Evolutionary conservation across 805 yeast species (phyloP), one percentile per base, ranked within the genome.

Genomic region (Hanseniaspora guilliermondii): DNA sequence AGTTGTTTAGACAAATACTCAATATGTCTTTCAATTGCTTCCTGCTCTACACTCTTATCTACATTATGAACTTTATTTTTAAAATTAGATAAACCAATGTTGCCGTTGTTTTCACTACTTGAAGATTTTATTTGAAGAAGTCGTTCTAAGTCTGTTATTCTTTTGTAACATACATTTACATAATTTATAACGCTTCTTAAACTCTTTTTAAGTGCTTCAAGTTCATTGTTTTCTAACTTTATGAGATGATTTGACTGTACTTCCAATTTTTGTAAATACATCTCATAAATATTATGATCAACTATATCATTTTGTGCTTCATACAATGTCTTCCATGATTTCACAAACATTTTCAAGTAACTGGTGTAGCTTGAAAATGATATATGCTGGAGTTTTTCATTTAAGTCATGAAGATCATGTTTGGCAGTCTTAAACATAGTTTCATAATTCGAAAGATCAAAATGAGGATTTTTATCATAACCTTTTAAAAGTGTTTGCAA

Each of bases 21-120:
- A 45, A 64, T 64, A 54, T 66, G 69, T 49, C 59, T 61, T 1
- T 61, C 61, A 2, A 67, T 50, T 4, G 67, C 60, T 27, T 64
- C 63, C 22, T 60, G 53, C 50, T 63, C 64, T 3, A 65, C 56
- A 50, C 62, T 64, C n/a, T 61, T 55, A 7, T 60, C 59, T 1
- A 59, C 57, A 19, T 55, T 44, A 37, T 61, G 61, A 6, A 59
- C 40, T 33, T 59, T 53, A 6, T 47, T 58, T 17, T 59, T 59
- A 25, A 61, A 60, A 3, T 16, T 25, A 19, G 22, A n/a, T 16
- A 39, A 6, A 17, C 27, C 27, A 11, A 39, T 21, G 27, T 37
- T 37, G 9, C 22, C 41, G 19, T 21, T 39, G 16, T 5, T 39
- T 3, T 39, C 42, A 22, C 42, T 12, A 22, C 17, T 7, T 12